Evolutionary conservation across 129 eudicot genomes (phyloP).

Genomic region (Centaurea solstitialis): DNA sequence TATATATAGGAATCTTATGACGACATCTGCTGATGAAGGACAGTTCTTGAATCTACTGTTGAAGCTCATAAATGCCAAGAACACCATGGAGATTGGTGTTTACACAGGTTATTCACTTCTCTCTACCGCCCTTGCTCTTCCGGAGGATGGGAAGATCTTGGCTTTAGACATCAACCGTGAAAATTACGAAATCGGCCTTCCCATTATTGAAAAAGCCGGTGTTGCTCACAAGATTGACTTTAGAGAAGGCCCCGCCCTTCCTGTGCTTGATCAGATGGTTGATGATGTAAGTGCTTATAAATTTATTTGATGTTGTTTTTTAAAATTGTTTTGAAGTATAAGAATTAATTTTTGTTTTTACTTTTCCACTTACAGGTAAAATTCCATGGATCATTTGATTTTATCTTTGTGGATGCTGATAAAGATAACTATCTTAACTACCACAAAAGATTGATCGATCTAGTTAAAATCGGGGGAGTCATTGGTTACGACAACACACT

Average conservation of each 20-base stretch:
- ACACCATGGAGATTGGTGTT: slow-evolving; percentile 56
- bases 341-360: background rate
- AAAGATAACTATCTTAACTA: slow-evolving; percentile 33
- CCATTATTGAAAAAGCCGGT: slow-evolving; percentile 33
- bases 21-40: slow-evolving; percentile 61
- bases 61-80: slow-evolving; percentile 57
- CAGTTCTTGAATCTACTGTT: slow-evolving; percentile 51
- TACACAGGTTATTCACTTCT: slow-evolving; percentile 58
- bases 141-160: slow-evolving; percentile 52
- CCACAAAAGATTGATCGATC: slow-evolving; percentile 28
- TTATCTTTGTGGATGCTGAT: slow-evolving; percentile 35
- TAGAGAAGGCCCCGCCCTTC: background rate
- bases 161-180: slow-evolving; percentile 36
- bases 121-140: slow-evolving; percentile 56
- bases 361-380: background rate
- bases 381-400: slow-evolving; percentile 26
- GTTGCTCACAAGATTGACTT: slow-evolving; percentile 1
- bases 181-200: slow-evolving; percentile 33
- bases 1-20: slow-evolving; percentile 47
- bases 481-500: slow-evolving; percentile 36
- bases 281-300: background rate
- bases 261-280: background rate
- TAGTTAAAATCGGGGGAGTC: slow-evolving; percentile 29
- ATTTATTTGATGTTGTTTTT: background rate
- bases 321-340: background rate